These are phyloP conservation scores for Saccharomycopsis hybrid DNA, from an alignment of 1,139 yeast species.

Conservation along the genomic window DNA sequence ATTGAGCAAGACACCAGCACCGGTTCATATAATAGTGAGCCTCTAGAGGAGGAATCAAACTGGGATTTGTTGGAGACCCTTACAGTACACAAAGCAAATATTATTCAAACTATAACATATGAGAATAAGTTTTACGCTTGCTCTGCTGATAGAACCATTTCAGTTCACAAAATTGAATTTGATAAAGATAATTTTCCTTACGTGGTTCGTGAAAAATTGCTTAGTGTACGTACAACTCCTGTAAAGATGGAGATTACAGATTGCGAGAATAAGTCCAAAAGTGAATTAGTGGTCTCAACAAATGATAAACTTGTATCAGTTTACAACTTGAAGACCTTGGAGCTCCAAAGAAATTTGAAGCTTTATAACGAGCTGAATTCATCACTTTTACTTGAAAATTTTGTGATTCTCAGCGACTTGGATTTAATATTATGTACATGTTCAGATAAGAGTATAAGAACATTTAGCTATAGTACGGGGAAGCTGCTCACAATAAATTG, in stretches of 20 bases:
- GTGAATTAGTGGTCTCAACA: constrained; percentile 46
- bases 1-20: not conserved
- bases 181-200: constrained; percentile 23
- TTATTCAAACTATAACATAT: constrained; percentile 32
- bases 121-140: constrained; percentile 40
- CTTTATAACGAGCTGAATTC: constrained; percentile 36
- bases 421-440: constrained; percentile 40
- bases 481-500: constrained; percentile 43
- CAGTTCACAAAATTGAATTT: constrained; percentile 38
- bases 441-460: constrained; percentile 51
- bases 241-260: constrained; percentile 29
- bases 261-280: too few relatives aligned
- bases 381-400: constrained; percentile 39
- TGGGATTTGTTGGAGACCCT: constrained; percentile 56
- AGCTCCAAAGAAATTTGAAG: constrained; percentile 36
- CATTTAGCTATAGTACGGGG: constrained; percentile 42
- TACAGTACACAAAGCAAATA: constrained; percentile 50
- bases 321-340: constrained; percentile 35
- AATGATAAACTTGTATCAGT: constrained; percentile 44
- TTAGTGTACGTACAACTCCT: constrained; percentile 48
- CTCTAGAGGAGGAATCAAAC: too few relatives aligned
- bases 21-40: too few relatives aligned
- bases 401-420: constrained; percentile 27
- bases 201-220: constrained; percentile 36
- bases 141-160: constrained; percentile 53